Evolutionary conservation across 2,329 filamentous ascomycete species (phyloP).

Genomic region (Colletotrichum horii): DNA sequence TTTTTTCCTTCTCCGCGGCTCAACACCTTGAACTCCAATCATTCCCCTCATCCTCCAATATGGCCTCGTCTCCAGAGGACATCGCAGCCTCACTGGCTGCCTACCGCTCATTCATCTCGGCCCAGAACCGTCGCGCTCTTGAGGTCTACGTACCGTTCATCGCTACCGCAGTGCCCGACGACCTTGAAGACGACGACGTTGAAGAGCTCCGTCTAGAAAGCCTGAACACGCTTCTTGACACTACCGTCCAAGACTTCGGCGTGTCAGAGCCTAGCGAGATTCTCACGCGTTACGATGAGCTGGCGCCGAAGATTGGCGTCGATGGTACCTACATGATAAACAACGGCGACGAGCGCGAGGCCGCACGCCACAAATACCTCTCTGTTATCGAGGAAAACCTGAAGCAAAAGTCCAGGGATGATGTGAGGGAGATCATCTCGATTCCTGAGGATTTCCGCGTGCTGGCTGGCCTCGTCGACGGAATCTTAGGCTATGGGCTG

Average conservation of each 20-base stretch:
- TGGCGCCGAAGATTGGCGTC: background rate
- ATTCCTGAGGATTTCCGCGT: background rate
- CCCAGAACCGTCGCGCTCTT: background rate
- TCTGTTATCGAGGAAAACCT: background rate
- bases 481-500: background rate
- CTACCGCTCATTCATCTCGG: background rate
- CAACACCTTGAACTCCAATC: no score
- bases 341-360: background rate
- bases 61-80: background rate
- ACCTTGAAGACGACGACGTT: background rate
- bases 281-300: background rate
- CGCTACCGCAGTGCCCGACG: background rate
- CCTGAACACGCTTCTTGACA: background rate
- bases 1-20: no score
- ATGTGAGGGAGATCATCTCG: background rate
- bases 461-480: background rate
- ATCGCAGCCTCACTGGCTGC: background rate
- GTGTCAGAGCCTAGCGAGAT: background rate
- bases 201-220: background rate
- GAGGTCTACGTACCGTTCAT: background rate
- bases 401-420: background rate
- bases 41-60: no score
- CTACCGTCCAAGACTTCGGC: background rate
- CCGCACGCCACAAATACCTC: background rate
- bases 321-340: background rate